phyloP scores from a whole-genome alignment of 2,329 filamentous ascomycete species.

The Dichotomopilus funicola region DNA sequence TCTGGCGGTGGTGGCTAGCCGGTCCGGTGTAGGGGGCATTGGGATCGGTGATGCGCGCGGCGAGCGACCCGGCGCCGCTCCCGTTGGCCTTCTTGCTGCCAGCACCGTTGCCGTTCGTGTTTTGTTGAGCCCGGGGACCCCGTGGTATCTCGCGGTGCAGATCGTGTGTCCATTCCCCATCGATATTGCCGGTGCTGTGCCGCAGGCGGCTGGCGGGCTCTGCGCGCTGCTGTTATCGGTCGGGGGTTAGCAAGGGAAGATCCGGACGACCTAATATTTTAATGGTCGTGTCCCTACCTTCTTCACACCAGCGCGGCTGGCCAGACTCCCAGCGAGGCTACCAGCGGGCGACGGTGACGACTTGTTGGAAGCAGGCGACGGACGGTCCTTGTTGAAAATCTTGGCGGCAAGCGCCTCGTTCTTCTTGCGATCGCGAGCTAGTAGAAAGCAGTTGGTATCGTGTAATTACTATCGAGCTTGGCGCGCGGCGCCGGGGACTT shows the following conservation, averaged over 20 bases:
- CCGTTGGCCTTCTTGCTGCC: conserved; percentile 26
- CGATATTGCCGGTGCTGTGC: conserved; percentile 47
- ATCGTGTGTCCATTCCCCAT: conserved; percentile 67
- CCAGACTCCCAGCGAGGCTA: conserved; percentile 55
- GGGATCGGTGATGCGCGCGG: conserved; percentile 28
- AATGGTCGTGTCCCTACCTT: conserved; percentile 42
- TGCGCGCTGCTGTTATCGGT: conserved; percentile 23
- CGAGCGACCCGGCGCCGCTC: conserved; percentile 34
- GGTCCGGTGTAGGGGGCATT: conserved; percentile 11
- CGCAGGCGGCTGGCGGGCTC: conserved; percentile 27
- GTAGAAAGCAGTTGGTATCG: conserved; percentile 1
- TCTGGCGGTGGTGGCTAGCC: conserved; percentile 18
- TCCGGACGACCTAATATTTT: neutral
- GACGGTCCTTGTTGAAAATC: conserved; percentile 60
- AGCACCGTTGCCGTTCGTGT: conserved; percentile 22
- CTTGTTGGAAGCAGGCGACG: conserved; percentile 46
- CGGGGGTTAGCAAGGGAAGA: neutral
- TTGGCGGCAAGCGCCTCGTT: conserved; percentile 64
- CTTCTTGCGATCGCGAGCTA: conserved; percentile 63
- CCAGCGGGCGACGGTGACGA: conserved; percentile 35
- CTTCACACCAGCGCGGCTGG: conserved; percentile 65
- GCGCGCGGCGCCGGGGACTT: neutral
- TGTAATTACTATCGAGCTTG: neutral
- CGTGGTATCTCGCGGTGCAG: conserved; percentile 46
- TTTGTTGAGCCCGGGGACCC: conserved; percentile 25